Conservation (phyloP, 257 asterid genomes). For the Nicotiana paniculata region DNA sequence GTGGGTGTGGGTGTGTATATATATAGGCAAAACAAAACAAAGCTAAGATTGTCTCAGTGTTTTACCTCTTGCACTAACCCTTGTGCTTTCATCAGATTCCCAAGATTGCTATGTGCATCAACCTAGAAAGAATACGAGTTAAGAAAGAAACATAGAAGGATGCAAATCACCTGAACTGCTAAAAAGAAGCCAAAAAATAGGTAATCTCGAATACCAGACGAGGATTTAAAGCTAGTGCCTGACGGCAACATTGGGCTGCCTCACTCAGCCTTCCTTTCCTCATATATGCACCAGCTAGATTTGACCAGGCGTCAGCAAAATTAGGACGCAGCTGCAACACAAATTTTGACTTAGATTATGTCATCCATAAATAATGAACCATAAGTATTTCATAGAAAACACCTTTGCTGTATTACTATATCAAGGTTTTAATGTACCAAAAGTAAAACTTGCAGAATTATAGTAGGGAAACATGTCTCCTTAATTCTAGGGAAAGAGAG, state of each 20-base stretch:
- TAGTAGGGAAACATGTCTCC: not conserved
- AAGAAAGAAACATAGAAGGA: conserved; percentile 7
- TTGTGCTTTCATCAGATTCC: conserved; percentile 98
- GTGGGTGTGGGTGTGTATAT: no score
- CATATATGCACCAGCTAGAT: conserved; percentile 97
- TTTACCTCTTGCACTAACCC: conserved; percentile 87
- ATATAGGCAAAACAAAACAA: not conserved
- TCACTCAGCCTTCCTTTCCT: conserved; percentile 85
- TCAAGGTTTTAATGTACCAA: not conserved
- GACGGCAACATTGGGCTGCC: conserved; percentile 98
- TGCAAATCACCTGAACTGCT: not conserved
- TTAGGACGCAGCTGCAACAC: conserved; percentile 90
- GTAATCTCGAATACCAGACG: conserved; percentile 51
- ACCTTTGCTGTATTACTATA: not conserved
- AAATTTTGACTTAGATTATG: not conserved
- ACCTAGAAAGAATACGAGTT: conserved; percentile 43
- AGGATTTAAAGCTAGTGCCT: conserved; percentile 91
- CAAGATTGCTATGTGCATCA: conserved; percentile 98
- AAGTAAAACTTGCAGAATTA: not conserved
- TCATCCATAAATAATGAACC: not conserved
- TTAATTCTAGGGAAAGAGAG: not conserved
- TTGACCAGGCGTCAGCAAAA: conserved; percentile 99
- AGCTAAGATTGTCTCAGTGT: not conserved
- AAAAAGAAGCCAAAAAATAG: not conserved
- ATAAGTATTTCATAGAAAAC: not conserved